phyloP scores from a whole-genome alignment of 768 basidiomycete genomes.

The Macrolepiota dolichaula region DNA sequence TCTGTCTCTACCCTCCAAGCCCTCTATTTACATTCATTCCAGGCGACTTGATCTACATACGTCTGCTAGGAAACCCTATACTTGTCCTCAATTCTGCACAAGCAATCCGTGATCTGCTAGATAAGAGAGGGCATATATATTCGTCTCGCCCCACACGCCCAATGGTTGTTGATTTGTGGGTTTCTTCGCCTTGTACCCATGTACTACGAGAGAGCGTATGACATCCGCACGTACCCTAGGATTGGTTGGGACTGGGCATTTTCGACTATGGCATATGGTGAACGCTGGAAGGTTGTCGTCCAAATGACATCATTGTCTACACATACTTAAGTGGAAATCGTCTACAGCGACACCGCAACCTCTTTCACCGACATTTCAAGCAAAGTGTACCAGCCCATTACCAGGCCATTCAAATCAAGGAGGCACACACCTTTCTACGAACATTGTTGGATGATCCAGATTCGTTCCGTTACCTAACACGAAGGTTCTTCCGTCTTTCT shows the following conservation, averaged over 20 bases:
- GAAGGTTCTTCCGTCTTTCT: constrained; percentile 23
- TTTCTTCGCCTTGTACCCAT: constrained; percentile 2
- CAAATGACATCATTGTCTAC: background rate
- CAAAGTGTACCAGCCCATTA: constrained; percentile 21
- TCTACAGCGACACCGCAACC: constrained; percentile 36
- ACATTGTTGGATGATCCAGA: constrained; percentile 33
- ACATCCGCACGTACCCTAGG: constrained; percentile 19
- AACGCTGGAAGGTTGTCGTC: constrained; percentile 19
- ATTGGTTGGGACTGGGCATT: constrained; percentile 49
- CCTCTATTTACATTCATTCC: constrained; percentile 6
- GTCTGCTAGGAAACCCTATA: constrained; percentile 36
- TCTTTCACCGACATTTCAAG: constrained; percentile 37
- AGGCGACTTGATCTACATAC: constrained; percentile 10
- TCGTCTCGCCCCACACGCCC: constrained; percentile 38
- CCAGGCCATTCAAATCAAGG: constrained; percentile 27
- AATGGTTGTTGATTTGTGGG: constrained; percentile 43
- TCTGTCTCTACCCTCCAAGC: background rate
- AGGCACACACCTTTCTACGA: constrained; percentile 34
- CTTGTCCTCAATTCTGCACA: constrained; percentile 41
- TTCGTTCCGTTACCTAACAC: constrained; percentile 31
- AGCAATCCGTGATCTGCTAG: constrained; percentile 40
- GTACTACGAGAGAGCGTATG: background rate
- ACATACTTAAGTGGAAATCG: background rate
- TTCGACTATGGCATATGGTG: constrained; percentile 26
- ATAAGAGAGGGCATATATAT: constrained; percentile 41